Conservation (phyloP, 1,284 basidiomycete species). For the Ustanciosporium gigantosporum region DNA sequence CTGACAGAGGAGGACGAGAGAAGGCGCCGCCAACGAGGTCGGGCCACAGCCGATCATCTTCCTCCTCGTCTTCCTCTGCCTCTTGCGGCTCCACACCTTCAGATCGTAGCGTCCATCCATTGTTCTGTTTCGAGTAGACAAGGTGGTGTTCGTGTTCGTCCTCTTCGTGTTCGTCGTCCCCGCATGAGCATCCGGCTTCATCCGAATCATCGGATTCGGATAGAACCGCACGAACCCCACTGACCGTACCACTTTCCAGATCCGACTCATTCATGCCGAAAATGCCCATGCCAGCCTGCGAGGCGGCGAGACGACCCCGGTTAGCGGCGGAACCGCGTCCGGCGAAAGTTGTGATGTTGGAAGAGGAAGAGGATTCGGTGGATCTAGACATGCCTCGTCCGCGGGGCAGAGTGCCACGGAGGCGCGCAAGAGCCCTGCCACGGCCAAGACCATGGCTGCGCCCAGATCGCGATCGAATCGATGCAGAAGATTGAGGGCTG, state of each 20-base stretch:
- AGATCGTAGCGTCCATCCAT: conserved; percentile 14
- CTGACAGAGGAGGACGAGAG: conserved; percentile 15
- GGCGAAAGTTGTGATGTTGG: not conserved
- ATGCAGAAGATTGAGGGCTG: not conserved
- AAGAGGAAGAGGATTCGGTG: not conserved
- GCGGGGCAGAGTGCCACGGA: not conserved
- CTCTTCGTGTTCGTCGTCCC: conserved; percentile 7
- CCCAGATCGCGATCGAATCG: not conserved
- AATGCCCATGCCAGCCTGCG: conserved; percentile 29
- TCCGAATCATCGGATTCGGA: conserved; percentile 26
- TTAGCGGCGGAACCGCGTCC: not conserved
- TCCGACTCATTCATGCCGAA: conserved; percentile 45
- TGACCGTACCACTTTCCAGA: conserved; percentile 40
- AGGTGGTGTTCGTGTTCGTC: conserved; percentile 2
- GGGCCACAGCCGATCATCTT: conserved; percentile 27
- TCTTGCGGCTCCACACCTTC: conserved; percentile 3
- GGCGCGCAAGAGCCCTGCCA: not conserved
- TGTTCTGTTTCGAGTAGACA: not conserved
- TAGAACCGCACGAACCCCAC: conserved; percentile 33
- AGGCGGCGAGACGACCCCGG: not conserved
- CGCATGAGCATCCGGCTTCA: not conserved
- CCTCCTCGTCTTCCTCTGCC: conserved; percentile 18
- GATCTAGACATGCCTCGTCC: not conserved
- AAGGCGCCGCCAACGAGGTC: conserved; percentile 46
- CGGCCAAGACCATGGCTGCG: too few relatives aligned